These are phyloP conservation scores for Xylaria sp. DNA, from an alignment of 2,329 filamentous ascomycete genomes.

Conservation along the genomic window DNA sequence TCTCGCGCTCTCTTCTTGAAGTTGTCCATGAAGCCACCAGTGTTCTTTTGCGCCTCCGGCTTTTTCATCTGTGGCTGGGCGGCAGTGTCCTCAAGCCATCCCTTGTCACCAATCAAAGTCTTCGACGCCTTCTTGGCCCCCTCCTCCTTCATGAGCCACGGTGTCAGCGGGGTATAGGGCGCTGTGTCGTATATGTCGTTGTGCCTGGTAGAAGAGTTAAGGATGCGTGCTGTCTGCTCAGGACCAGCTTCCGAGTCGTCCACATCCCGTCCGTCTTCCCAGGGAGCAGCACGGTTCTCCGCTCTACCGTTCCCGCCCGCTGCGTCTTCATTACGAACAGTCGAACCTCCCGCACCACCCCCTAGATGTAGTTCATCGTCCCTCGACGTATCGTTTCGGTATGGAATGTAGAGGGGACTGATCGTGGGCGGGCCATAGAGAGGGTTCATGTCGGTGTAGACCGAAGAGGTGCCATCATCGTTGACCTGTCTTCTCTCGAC, in stretches of 20 bases:
- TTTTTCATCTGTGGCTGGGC: constrained; percentile 20
- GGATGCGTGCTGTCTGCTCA: too few relatives aligned
- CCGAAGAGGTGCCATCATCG: constrained; percentile 20
- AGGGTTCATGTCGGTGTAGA: constrained; percentile 20
- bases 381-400: constrained; percentile 4
- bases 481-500: background rate
- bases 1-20: constrained; percentile 55
- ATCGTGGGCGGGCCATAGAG: constrained; percentile 24
- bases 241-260: background rate
- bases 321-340: background rate
- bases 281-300: too few relatives aligned
- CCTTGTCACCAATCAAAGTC: constrained; percentile 56
- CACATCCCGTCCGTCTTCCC: background rate
- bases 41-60: constrained; percentile 23
- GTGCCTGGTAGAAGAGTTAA: constrained; percentile 14
- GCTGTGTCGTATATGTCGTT: constrained; percentile 5
- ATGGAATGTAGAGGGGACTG: constrained; percentile 20
- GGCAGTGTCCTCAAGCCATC: constrained; percentile 55
- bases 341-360: constrained; percentile 21
- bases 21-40: constrained; percentile 28
- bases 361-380: constrained; percentile 27
- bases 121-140: constrained; percentile 47
- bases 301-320: background rate
- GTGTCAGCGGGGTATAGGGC: constrained; percentile 35
- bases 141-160: constrained; percentile 28